A percentile compares a stretch with the other conserved stretches of the same genome.
phyloP scores from a whole-genome alignment of 345 rosid genomes.

The Eucalyptus shirleyi region DNA sequence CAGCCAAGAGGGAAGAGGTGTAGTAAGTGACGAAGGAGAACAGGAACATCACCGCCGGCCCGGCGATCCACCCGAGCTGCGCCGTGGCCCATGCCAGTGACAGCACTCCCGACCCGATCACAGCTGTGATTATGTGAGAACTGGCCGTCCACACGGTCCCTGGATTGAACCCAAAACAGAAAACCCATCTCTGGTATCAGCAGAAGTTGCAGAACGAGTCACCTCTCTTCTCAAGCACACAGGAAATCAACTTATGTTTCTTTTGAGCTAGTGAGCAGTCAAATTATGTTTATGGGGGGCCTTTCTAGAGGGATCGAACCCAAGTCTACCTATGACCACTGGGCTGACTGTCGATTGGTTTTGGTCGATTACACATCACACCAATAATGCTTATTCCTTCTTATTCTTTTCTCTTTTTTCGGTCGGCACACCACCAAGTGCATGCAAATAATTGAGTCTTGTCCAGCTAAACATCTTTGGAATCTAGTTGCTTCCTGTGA shows the following conservation, averaged over 20 bases:
- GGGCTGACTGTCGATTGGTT: neutral
- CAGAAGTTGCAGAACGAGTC: too few species aligned
- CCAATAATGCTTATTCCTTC: neutral
- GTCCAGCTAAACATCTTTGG: neutral
- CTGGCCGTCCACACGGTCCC: conserved; percentile 72
- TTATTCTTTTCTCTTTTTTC: neutral
- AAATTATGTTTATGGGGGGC: neutral
- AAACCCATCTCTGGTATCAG: neutral
- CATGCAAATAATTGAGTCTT: neutral
- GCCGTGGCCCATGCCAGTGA: conserved; percentile 72
- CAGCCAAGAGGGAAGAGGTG: conserved; percentile 43
- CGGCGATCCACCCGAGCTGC: conserved; percentile 80
- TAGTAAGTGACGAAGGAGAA: conserved; percentile 67
- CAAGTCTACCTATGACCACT: neutral
- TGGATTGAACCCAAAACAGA: conserved; percentile 5
- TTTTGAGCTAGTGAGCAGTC: neutral
- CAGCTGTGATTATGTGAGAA: conserved; percentile 66
- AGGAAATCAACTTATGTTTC: neutral
- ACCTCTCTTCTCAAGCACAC: neutral
- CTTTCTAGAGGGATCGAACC: neutral
- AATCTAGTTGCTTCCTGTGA: neutral
- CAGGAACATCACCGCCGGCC: conserved; percentile 47
- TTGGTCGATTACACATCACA: neutral
- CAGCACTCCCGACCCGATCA: conserved; percentile 72
- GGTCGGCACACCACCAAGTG: neutral